Percentiles rank a stretch among this genome's conserved stretches.
Conservation (phyloP, 2,329 filamentous ascomycete species). For the Fusarium mexicanum region DNA sequence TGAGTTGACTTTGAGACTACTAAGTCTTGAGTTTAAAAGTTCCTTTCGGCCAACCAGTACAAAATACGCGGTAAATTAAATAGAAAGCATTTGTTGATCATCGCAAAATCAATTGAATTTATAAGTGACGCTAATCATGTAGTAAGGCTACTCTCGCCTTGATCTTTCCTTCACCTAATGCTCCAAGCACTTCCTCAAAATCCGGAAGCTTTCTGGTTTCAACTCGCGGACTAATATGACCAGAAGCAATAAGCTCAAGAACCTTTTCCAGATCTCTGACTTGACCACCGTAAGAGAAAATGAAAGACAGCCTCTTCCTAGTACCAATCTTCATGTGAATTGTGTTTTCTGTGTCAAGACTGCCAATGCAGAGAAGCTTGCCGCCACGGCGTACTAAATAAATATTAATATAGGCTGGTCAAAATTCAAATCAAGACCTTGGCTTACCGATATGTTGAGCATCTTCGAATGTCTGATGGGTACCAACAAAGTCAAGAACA, state of each 20-base stretch:
- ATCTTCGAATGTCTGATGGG: conserved; percentile 38
- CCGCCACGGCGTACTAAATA: conserved; percentile 36
- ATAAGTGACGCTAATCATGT: background rate
- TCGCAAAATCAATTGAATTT: background rate
- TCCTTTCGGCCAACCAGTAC: fast-evolving
- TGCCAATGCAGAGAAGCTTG: conserved; percentile 53
- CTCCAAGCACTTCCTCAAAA: conserved; percentile 20
- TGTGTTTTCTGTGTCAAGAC: conserved; percentile 51
- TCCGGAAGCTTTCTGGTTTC: conserved; percentile 20
- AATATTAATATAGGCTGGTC: fast-evolving
- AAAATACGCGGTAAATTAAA: fast-evolving
- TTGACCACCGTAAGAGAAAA: conserved; percentile 57
- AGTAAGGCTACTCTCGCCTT: conserved; percentile 7
- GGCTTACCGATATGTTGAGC: conserved; percentile 33
- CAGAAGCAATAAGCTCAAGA: conserved; percentile 21
- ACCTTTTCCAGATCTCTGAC: conserved; percentile 51
- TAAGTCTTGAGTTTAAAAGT: background rate
- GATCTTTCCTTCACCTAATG: conserved; percentile 5
- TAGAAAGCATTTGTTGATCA: fast-evolving
- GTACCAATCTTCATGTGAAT: conserved; percentile 57
- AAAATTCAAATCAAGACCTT: background rate
- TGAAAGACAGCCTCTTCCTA: conserved; percentile 52
- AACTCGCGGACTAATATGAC: conserved; percentile 20
- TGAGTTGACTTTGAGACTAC: background rate
- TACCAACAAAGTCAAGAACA: conserved; percentile 35